Evolutionary conservation across 257 asterid genomes (phyloP).

Genomic region (Haberlea rhodopensis): DNA sequence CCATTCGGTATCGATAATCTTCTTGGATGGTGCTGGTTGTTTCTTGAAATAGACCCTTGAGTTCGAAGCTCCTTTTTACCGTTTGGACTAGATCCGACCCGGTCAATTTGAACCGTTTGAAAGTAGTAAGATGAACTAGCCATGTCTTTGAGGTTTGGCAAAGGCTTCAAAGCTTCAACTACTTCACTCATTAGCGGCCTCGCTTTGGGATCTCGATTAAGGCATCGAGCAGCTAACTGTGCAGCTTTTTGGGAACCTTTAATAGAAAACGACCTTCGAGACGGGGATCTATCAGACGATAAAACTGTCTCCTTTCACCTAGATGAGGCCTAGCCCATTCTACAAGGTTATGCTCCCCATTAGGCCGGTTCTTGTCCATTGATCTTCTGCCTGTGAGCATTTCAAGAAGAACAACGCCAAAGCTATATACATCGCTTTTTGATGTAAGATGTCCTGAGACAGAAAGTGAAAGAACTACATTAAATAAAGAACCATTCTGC

Average conservation of each 20-base stretch:
- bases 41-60: constrained; percentile 53
- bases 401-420: constrained; percentile 90
- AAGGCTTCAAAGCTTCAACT: constrained; percentile 76
- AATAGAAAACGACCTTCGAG: constrained; percentile 89
- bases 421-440: constrained; percentile 89
- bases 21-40: constrained; percentile 60
- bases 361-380: constrained; percentile 91
- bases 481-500: too few relatives aligned
- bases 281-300: constrained; percentile 84
- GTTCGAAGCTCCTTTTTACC: constrained; percentile 45
- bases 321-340: constrained; percentile 96
- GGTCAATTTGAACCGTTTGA: constrained; percentile 73
- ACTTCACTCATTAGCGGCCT: constrained; percentile 92
- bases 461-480: not conserved
- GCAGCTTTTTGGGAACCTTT: constrained; percentile 97
- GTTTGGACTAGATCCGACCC: constrained; percentile 58
- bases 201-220: constrained; percentile 73
- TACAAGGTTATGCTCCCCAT: constrained; percentile 91
- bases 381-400: constrained; percentile 93
- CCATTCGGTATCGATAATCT: constrained; percentile 75
- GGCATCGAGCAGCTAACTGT: constrained; percentile 85
- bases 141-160: constrained; percentile 93
- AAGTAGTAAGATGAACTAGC: constrained; percentile 83
- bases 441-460: constrained; percentile 94
- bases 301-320: constrained; percentile 69